A percentile compares a stretch with the other conserved stretches of the same genome.
These are phyloP conservation scores for Pseudovirgaria hyperparasitica DNA, from an alignment of 2,329 filamentous ascomycete species.

Conservation along the genomic window DNA sequence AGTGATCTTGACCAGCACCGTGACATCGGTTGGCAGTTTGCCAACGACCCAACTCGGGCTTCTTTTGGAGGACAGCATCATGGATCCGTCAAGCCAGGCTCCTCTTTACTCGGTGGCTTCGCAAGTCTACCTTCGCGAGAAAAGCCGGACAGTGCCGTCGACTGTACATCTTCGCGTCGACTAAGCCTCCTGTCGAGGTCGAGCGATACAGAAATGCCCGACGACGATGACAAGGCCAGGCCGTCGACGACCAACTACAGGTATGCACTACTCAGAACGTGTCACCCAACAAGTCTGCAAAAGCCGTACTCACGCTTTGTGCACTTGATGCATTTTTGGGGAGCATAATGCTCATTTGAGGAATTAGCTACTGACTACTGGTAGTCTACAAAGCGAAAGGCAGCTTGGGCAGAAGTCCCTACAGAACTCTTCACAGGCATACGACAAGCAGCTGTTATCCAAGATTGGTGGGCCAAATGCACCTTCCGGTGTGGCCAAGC, in stretches of 20 bases:
- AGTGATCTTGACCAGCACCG: slow-evolving; percentile 42
- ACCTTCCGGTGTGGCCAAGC: slow-evolving; percentile 26
- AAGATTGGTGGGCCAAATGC: slow-evolving; percentile 50
- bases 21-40: slow-evolving; percentile 51
- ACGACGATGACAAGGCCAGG: slow-evolving; percentile 17
- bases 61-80: slow-evolving; percentile 34
- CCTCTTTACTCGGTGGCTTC: slow-evolving; percentile 29
- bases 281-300: too few relatives aligned
- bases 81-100: slow-evolving; percentile 33
- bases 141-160: too few relatives aligned
- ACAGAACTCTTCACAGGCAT: slow-evolving; percentile 46
- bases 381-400: slow-evolving; percentile 36
- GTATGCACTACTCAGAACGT: too few relatives aligned
- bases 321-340: too few relatives aligned
- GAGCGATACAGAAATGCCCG: slow-evolving; percentile 23
- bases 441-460: slow-evolving; percentile 49
- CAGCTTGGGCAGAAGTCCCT: slow-evolving; percentile 46
- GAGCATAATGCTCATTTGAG: background rate
- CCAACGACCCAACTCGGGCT: slow-evolving; percentile 37
- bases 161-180: background rate
- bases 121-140: too few relatives aligned
- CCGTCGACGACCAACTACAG: slow-evolving; percentile 29
- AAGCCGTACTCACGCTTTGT: too few relatives aligned
- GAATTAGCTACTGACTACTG: background rate
- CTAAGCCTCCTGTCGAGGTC: too few relatives aligned